Evolutionary conservation across 2,329 filamentous ascomycete genomes (phyloP).

Genomic region (Onygenales sp.): DNA sequence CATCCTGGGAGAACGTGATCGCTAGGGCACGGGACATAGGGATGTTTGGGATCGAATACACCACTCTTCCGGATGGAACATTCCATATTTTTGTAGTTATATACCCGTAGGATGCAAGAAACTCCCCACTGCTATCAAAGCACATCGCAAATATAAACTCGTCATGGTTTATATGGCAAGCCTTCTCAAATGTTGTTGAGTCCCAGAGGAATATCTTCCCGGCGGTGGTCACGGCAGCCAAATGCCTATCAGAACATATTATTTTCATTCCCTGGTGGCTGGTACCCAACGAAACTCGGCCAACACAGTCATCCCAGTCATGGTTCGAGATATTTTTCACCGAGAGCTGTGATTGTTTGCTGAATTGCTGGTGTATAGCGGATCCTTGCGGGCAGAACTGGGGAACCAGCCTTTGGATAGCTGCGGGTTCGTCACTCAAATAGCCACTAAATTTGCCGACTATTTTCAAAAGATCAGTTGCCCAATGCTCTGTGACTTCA

Average conservation of each 20-base stretch:
- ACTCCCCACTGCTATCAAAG: slow-evolving; percentile 10
- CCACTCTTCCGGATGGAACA: slow-evolving; percentile 1
- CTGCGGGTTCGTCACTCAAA: slow-evolving; percentile 17
- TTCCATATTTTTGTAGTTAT: slow-evolving; percentile 12
- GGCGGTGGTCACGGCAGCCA: slow-evolving; percentile 13
- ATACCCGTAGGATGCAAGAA: slow-evolving; percentile 11
- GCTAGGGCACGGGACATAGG: slow-evolving; percentile 6
- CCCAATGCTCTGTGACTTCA: slow-evolving; percentile 24
- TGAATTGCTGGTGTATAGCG: slow-evolving; percentile 25
- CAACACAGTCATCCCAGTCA: slow-evolving; percentile 12
- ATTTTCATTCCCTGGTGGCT: slow-evolving; percentile 5
- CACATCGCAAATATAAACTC: slow-evolving; percentile 9
- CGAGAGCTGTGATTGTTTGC: slow-evolving; percentile 7
- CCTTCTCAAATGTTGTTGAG: slow-evolving; percentile 12
- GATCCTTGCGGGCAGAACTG: slow-evolving; percentile 30
- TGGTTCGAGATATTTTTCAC: slow-evolving; percentile 9
- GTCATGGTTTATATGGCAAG: slow-evolving; percentile 9
- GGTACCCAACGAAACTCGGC: slow-evolving; percentile 6
- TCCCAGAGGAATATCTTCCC: slow-evolving; percentile 12
- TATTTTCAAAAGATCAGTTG: slow-evolving; percentile 26
- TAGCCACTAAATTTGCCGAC: slow-evolving; percentile 25
- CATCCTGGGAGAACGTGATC: slow-evolving; percentile 7
- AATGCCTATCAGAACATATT: slow-evolving; percentile 8
- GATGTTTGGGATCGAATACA: slow-evolving; percentile 6
- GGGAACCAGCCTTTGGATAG: slow-evolving; percentile 30